Base-by-base conservation (phyloP, 106 monocot species). In the Dendrobium officinale region DNA sequence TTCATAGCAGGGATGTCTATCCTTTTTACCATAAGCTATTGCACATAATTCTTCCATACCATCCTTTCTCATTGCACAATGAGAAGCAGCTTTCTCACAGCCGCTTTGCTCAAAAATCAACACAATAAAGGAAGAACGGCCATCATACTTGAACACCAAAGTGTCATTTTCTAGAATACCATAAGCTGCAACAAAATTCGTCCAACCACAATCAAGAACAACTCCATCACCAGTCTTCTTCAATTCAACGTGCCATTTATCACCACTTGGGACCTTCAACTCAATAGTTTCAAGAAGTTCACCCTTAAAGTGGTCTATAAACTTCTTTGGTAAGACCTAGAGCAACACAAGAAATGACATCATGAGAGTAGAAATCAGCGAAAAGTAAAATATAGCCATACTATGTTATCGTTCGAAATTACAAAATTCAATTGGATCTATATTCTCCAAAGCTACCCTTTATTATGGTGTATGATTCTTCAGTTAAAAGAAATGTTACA, bases 101-200 rank as follows among this genome's bases (percentile, higher is more conserved):
- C 72, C 72, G 40, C 43, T 55, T 43, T 75, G 41, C 33, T 81
- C 85, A 51, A 81, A 80, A 17, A 85, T 77, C 67, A 70, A 77
- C 48, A 86, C 74, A 55, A 79, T 18, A 68, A 86, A 86, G 17
- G 66, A 79, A 55, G 64, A 79, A 26, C 78, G 11, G 33, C 79
- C 82, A 70, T 82, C 54, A 77, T 79, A 86, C 67, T 82, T 79
- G 67, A 86, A 86, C 40, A 86, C 20, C 49, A 86, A 70, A 29
- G 79, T n/a, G 73, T 82, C 79, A n/a, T 66, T 42, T 15, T 79
- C 67, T 17, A 67, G 20, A 27, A 86, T 26, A n/a, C 37, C 15
- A 27, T 82, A 82, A 82, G 48, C 86, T 56, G 54, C 75, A 8
- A 67, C 75, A 79, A 86, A 86, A 8, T 82, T 82, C 55, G 40